Percentiles rank a stretch among this genome's conserved stretches.
These are phyloP conservation scores for Thermochaetoides dissita DNA, from an alignment of 2,329 filamentous ascomycete genomes.

Conservation along the genomic window DNA sequence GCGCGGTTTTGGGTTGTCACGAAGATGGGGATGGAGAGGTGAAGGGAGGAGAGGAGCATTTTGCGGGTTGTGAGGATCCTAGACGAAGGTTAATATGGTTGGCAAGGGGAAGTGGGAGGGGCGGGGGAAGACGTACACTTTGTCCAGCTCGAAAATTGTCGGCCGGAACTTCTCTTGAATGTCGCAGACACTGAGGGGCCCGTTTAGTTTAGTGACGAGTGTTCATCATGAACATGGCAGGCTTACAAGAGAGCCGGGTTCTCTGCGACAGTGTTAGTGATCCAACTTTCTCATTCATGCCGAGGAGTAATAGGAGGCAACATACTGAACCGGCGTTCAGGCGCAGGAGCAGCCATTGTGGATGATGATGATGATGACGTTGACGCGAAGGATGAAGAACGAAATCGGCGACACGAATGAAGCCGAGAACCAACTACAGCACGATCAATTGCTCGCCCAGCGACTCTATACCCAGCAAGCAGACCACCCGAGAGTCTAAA, in stretches of 20 bases:
- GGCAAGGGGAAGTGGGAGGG: neutral
- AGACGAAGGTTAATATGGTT: constrained; percentile 1
- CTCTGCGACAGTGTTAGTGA: constrained; percentile 21
- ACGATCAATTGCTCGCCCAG: no score
- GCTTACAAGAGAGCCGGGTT: constrained; percentile 37
- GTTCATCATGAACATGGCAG: neutral
- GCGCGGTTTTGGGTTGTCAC: constrained; percentile 73
- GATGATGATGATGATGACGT: no score
- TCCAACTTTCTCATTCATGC: no score
- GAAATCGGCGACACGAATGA: no score
- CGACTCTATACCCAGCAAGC: no score
- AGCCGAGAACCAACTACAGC: no score
- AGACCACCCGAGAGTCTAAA: no score
- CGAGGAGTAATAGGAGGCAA: neutral
- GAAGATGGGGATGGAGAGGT: constrained; percentile 63
- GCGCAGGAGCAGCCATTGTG: constrained; percentile 10
- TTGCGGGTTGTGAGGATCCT: constrained; percentile 56
- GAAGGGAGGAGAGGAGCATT: constrained; percentile 48
- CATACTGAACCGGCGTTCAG: constrained; percentile 14
- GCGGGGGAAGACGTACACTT: constrained; percentile 41
- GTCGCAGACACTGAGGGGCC: constrained; percentile 62
- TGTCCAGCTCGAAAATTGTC: constrained; percentile 73
- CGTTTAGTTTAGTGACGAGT: neutral
- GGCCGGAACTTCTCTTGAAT: constrained; percentile 84
- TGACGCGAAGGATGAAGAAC: no score